A percentile compares a stretch with the other conserved stretches of the same genome.
Conservation (phyloP, 2,329 filamentous ascomycete genomes). For the Paraphoma chrysanthemicola region DNA sequence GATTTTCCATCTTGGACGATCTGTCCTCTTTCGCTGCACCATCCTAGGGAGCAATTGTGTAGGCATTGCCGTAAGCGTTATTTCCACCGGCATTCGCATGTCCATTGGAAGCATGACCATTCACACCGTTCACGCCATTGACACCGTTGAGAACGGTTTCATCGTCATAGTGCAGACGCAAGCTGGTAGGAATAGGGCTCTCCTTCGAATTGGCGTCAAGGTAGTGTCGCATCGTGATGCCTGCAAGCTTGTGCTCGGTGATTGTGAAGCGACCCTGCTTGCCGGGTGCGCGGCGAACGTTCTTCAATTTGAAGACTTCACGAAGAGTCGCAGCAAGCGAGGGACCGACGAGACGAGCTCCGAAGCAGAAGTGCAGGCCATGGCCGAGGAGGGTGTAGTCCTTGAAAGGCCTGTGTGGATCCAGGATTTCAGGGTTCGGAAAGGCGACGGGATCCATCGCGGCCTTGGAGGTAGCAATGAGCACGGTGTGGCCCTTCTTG, state of each 20-base stretch:
- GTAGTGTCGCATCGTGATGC: constrained; percentile 57
- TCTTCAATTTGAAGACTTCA: constrained; percentile 44
- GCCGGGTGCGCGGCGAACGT: constrained; percentile 39
- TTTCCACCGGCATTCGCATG: constrained; percentile 18
- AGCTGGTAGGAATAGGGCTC: constrained; percentile 46
- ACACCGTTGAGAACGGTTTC: constrained; percentile 19
- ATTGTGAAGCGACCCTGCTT: constrained; percentile 48
- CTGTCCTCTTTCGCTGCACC: neutral
- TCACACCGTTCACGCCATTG: constrained; percentile 10
- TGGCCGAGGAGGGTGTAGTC: constrained; percentile 43
- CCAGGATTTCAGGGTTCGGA: constrained; percentile 39
- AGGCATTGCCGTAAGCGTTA: constrained; percentile 18
- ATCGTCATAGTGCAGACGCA: constrained; percentile 36
- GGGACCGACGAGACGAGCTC: constrained; percentile 36
- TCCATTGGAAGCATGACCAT: constrained; percentile 11
- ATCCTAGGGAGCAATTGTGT: constrained; percentile 21
- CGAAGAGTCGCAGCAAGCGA: constrained; percentile 39
- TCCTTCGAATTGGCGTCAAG: constrained; percentile 58
- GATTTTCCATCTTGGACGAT: neutral
- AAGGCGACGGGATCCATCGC: constrained; percentile 43
- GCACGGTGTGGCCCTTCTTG: constrained; percentile 47
- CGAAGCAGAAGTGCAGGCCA: constrained; percentile 45
- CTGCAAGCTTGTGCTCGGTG: constrained; percentile 56
- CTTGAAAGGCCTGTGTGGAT: constrained; percentile 47
- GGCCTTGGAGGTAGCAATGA: constrained; percentile 50